Evolutionary conservation across 139 green algal species (phyloP).

Genomic region (Chlamydomonas incerta): DNA sequence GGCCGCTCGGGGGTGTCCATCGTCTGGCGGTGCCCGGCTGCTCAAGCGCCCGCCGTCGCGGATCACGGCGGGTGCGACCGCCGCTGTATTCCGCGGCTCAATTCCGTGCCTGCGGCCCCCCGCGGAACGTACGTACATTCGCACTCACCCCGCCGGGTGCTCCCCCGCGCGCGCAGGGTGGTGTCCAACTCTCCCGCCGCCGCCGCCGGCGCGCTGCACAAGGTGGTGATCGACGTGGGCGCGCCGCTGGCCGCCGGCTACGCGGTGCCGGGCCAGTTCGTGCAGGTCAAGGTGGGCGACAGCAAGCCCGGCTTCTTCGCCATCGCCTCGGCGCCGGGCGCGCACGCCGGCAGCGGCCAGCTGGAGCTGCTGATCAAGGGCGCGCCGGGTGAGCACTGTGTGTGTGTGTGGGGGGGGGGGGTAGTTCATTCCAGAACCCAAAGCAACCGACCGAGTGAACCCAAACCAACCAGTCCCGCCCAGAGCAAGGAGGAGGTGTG

Average conservation of each 20-base stretch:
- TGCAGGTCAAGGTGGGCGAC: conserved; percentile 84
- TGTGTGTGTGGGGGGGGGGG: neutral
- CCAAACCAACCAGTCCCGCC: too few relatives aligned
- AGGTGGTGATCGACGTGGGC: conserved; percentile 74
- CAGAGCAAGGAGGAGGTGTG: too few relatives aligned
- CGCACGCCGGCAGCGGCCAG: conserved; percentile 32
- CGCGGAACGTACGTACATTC: too few relatives aligned
- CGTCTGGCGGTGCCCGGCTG: too few relatives aligned
- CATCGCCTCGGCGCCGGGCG: conserved; percentile 85
- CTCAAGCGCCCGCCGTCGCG: too few relatives aligned
- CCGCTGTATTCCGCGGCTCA: too few relatives aligned
- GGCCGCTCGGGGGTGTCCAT: too few relatives aligned
- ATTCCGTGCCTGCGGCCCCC: too few relatives aligned
- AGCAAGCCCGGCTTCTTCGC: conserved; percentile 92
- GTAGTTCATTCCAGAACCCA: too few relatives aligned
- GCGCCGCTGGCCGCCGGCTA: conserved; percentile 64
- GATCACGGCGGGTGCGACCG: too few relatives aligned
- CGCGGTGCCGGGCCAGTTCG: conserved; percentile 88
- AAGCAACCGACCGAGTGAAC: too few relatives aligned
- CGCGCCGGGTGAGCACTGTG: neutral
- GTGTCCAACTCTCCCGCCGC: conserved; percentile 28
- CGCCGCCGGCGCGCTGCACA: conserved; percentile 61
- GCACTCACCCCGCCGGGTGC: too few relatives aligned
- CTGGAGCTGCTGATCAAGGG: conserved; percentile 67
- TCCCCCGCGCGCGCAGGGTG: conserved; percentile 16